Conservation (phyloP, 2,329 filamentous ascomycete genomes). For the Penicillium sp. region DNA sequence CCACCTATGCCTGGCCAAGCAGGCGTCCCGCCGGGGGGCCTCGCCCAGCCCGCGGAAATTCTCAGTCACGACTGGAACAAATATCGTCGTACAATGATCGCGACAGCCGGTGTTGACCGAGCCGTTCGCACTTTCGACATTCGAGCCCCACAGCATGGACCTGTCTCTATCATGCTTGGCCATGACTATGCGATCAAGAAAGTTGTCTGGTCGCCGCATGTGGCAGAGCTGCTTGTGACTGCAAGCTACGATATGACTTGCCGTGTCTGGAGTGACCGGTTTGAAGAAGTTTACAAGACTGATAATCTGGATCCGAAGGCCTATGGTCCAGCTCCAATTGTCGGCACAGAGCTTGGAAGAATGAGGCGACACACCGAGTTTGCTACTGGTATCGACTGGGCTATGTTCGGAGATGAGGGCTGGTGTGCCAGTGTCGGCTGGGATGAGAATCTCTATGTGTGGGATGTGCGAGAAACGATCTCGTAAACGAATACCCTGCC, state of each 20-base stretch:
- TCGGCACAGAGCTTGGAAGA: conserved; percentile 74
- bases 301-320: conserved; percentile 46
- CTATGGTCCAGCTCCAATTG: conserved; percentile 42
- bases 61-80: conserved; percentile 99
- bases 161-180: conserved; percentile 73
- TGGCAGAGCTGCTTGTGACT: conserved; percentile 82
- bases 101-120: conserved; percentile 86
- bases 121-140: conserved; percentile 89
- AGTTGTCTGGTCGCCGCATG: conserved; percentile 89
- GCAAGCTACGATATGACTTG: conserved; percentile 99
- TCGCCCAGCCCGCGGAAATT: conserved; percentile 72
- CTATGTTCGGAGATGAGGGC: conserved; percentile 89
- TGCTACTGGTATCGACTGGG: conserved; percentile 96
- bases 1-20: conserved; percentile 42
- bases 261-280: conserved; percentile 88
- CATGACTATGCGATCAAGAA: conserved; percentile 90
- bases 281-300: conserved; percentile 37
- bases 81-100: conserved; percentile 82
- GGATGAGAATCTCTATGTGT: conserved; percentile 89
- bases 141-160: conserved; percentile 71
- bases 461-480: conserved; percentile 78
- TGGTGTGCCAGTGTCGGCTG: conserved; percentile 95
- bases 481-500: conserved; percentile 15
- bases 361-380: conserved; percentile 97
- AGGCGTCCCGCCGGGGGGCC: conserved; percentile 42